Evolutionary conservation across 2,329 filamentous ascomycete genomes (phyloP).

Genomic region (Diaporthe batatas): DNA sequence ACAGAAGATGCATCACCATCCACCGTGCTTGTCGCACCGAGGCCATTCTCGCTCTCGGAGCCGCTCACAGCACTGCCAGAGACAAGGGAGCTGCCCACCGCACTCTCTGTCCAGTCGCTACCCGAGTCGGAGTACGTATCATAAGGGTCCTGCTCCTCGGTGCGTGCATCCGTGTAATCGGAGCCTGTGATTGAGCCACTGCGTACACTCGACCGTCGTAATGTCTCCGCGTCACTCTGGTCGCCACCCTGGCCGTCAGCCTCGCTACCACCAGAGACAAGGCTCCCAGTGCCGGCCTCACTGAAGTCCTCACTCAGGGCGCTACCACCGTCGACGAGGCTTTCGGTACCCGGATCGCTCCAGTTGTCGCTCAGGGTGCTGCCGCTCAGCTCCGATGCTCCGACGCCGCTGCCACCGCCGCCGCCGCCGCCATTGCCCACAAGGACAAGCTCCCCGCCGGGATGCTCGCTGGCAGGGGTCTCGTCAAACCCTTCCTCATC

Average conservation of each 20-base stretch:
- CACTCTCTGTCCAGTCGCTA: slow-evolving; percentile 65
- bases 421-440: slow-evolving; percentile 32
- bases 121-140: slow-evolving; percentile 52
- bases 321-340: slow-evolving; percentile 34
- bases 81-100: slow-evolving; percentile 45
- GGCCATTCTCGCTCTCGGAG: slow-evolving; percentile 42
- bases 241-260: slow-evolving; percentile 45
- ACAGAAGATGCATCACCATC: slow-evolving; percentile 34
- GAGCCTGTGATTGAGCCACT: slow-evolving; percentile 34
- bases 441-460: slow-evolving; percentile 43
- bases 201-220: slow-evolving; percentile 59
- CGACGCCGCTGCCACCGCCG: neutral
- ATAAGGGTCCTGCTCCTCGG: slow-evolving; percentile 43
- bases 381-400: slow-evolving; percentile 26
- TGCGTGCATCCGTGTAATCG: slow-evolving; percentile 35
- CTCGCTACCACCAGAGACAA: slow-evolving; percentile 26
- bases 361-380: slow-evolving; percentile 30
- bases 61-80: slow-evolving; percentile 43
- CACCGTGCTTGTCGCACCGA: slow-evolving; percentile 31
- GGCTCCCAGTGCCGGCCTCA: slow-evolving; percentile 27
- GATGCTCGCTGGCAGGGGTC: slow-evolving; percentile 43
- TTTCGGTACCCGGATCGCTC: slow-evolving; percentile 26
- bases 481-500: slow-evolving; percentile 67
- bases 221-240: slow-evolving; percentile 65
- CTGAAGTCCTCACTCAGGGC: slow-evolving; percentile 28